Base-by-base conservation (phyloP, 768 basidiomycete species). In the Tricholomella constricta region DNA sequence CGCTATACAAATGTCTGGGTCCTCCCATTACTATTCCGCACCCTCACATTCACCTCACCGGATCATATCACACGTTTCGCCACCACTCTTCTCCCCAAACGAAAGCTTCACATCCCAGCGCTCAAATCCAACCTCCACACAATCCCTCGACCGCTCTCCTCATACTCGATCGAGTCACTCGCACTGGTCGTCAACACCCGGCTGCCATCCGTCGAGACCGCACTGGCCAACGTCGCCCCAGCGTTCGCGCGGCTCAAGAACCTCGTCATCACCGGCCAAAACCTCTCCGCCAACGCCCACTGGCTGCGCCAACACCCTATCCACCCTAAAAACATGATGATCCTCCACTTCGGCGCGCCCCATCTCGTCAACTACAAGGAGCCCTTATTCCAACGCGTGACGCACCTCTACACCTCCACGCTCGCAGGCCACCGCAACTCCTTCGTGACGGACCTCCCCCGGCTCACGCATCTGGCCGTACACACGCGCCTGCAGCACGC, bases 261-360 rank as follows among this genome's bases (percentile, higher is more conserved):
- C 34, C 70, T 72, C 6, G 72, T 65, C 10, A 72, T 73, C 20
- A 67, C 72, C 1, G 62, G 64, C 6, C 66, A 65, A 31, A 69
- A 71, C 22, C 65, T 72, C 6, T 61, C 68, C 4, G 63, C 69
- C 0, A 68, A 72, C 43, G 71, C 69, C 0, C 68, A 69, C 44
- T 72, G 72, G 71, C 59, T 74, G 8, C 65, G 72, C 1, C 52
- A 61, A 40, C 63, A 72, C 54, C 56, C 66, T 20, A 66, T 71
- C 20, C 63, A 58, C 15, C 71, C 71, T 4, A 56, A 45, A 17
- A 44, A 60, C 27, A 59, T 74, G 47, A 62, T 72, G 51, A 57
- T 74, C 12, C 47, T 70, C 0, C 72, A 72, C 48, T 68, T 69
- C 50, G 71, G 71, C 37, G 63, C 62, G 37, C 71, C 72, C 0